Base-by-base conservation (phyloP, 2,329 filamentous ascomycete species). In the Colletotrichum eleusines region DNA sequence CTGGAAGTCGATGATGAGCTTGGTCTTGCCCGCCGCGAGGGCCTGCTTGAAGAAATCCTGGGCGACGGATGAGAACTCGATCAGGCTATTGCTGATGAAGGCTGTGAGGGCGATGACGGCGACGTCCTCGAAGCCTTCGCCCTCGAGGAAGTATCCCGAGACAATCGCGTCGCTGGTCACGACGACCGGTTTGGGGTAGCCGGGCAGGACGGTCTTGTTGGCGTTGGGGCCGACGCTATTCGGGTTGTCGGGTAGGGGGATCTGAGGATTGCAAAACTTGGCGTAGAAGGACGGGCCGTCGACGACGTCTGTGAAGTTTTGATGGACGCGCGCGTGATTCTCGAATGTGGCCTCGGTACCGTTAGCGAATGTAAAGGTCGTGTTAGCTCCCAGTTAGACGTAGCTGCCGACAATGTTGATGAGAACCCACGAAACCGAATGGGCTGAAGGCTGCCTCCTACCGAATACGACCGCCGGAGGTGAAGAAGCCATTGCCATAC, bases 1-100 rank as follows among this genome's bases (percentile, higher is more conserved):
- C 12, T 83, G 84, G 12, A 91, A 78, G 74, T 90, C 89, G 38
- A 91, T 80, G 28, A 91, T 84, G 0, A 91, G 83, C 78, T 88
- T 89, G 44, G 83, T 89, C 79, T 89, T 90, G 71, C 85, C 86
- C 2, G 82, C 83, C 8, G 81, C 80, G 2, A 77, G 72, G 18
- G 79, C 78, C 5, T 78, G 18, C 69, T 23, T 77, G 74, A 58
- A 82, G 67, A 82, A 81, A 31, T 80, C 74, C 44, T 75, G 74
- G 48, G 75, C 74, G 0, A 80, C 77, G 6, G 76, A 72, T 55
- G 84, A 78, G 70, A 83, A 84, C 63, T 81, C 78, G 44, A 74
- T 57, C 0, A 76, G 68, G 54, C 72, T 75, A n/a, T 73, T 61
- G 33, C 63, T 73, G 28, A 76, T 66, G 50, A 81, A 81, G 2